Evolutionary conservation across 805 yeast genomes (phyloP).

Genomic region (Teunomyces barrocoloradensis): DNA sequence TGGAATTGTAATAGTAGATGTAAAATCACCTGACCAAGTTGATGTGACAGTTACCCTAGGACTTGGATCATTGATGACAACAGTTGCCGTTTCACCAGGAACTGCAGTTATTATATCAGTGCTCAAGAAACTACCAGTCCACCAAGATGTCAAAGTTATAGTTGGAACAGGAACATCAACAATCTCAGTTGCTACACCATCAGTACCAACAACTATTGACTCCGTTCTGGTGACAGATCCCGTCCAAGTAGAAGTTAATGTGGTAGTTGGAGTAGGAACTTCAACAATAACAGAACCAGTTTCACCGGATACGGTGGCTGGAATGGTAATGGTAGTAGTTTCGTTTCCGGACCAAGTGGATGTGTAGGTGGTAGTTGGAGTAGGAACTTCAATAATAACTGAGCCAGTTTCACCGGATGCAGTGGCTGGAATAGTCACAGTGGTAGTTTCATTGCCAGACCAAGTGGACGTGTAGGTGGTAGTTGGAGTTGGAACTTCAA

Average conservation of each 20-base stretch:
- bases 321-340: constrained; percentile 6
- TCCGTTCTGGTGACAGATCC: constrained; percentile 5
- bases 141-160: too few species aligned
- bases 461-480: constrained; percentile 14
- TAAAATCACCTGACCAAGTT: not conserved
- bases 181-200: not conserved
- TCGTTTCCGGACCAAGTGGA: constrained; percentile 13
- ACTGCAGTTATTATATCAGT: too few species aligned
- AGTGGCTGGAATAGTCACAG: constrained; percentile 15
- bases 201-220: constrained; percentile 9
- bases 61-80: too few species aligned
- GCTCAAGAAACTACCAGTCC: too few species aligned
- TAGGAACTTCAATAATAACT: constrained; percentile 12
- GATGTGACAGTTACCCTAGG: not conserved
- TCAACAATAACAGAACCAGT: constrained; percentile 11
- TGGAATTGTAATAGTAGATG: not conserved
- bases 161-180: constrained; percentile 13
- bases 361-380: constrained; percentile 14
- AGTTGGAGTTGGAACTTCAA: constrained; percentile 13
- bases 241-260: constrained; percentile 14
- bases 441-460: constrained; percentile 13
- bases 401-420: constrained; percentile 9
- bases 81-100: too few species aligned
- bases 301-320: constrained; percentile 6
- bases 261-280: constrained; percentile 10